Evolutionary conservation across 2,329 filamentous ascomycete genomes (phyloP).

Genomic region (Epichloe brachyelytri): DNA sequence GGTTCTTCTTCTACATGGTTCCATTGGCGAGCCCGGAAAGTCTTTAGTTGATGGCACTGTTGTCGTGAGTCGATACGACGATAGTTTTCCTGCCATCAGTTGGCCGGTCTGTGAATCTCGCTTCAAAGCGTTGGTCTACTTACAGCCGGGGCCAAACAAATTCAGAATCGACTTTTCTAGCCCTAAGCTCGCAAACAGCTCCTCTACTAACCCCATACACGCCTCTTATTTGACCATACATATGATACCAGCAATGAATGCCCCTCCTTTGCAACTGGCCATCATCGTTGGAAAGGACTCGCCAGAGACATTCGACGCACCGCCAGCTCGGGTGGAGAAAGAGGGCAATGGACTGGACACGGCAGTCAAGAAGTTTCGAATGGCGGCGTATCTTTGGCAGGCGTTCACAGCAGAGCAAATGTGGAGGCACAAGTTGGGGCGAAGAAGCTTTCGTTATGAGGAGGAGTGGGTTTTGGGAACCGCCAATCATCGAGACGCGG

Average conservation of each 20-base stretch:
- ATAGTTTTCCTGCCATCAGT: conserved; percentile 65
- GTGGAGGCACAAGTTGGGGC: conserved; percentile 75
- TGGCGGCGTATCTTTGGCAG: conserved; percentile 94
- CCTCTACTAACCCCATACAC: conserved; percentile 56
- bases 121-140: conserved; percentile 83
- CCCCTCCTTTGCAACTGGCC: conserved; percentile 78
- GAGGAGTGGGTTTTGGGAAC: conserved; percentile 89
- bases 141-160: conserved; percentile 83
- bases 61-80: conserved; percentile 69
- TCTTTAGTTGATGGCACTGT: conserved; percentile 65
- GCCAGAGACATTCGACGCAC: conserved; percentile 69
- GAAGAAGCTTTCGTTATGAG: conserved; percentile 79
- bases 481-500: conserved; percentile 60
- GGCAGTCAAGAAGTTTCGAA: conserved; percentile 81
- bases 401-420: conserved; percentile 96
- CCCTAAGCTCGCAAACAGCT: conserved; percentile 62
- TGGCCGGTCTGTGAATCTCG: conserved; percentile 86
- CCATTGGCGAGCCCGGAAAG: conserved; percentile 59
- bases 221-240: conserved; percentile 72
- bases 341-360: conserved; percentile 74
- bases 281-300: conserved; percentile 85
- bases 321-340: conserved; percentile 58
- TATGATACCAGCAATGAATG: conserved; percentile 65
- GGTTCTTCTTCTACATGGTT: conserved; percentile 67
- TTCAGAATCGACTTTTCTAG: conserved; percentile 80